A percentile compares a stretch with the other conserved stretches of the same genome.
These are phyloP conservation scores for Moesziomyces sp. DNA, from an alignment of 1,284 basidiomycete species.

Conservation along the genomic window DNA sequence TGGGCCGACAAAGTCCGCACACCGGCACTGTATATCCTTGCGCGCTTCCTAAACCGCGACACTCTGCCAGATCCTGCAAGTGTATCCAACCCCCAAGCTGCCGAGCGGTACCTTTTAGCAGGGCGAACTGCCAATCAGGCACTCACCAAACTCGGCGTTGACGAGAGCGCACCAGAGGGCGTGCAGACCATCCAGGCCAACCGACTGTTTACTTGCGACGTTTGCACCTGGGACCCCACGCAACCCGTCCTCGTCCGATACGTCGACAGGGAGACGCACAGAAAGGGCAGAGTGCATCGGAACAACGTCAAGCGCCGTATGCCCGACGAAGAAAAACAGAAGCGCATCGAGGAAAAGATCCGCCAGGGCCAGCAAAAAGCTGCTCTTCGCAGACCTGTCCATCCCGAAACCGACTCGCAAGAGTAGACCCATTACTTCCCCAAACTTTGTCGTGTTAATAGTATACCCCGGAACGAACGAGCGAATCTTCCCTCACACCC, in stretches of 20 bases:
- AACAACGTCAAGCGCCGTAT: constrained; percentile 24
- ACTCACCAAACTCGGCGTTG: constrained; percentile 70
- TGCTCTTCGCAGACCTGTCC: not conserved
- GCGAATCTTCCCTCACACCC: not conserved
- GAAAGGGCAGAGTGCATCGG: constrained; percentile 19
- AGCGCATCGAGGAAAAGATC: constrained; percentile 11
- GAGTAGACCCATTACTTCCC: not conserved
- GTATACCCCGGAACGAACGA: constrained; percentile 30
- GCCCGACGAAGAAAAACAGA: constrained; percentile 10
- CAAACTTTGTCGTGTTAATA: not conserved
- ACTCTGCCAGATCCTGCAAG: constrained; percentile 74
- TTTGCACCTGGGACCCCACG: constrained; percentile 76
- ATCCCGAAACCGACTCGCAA: not conserved
- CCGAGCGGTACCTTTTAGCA: constrained; percentile 69
- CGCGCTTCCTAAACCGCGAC: constrained; percentile 72
- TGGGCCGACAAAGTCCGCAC: constrained; percentile 71
- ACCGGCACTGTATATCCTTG: constrained; percentile 54
- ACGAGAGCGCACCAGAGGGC: constrained; percentile 25
- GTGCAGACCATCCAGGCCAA: constrained; percentile 33
- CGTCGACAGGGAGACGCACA: constrained; percentile 74
- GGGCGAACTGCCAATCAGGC: constrained; percentile 64
- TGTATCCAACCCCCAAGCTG: constrained; percentile 73
- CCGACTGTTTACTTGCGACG: constrained; percentile 71
- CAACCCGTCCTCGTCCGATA: constrained; percentile 81
- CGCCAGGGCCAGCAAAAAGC: not conserved